Evolutionary conservation across 139 green algal genomes (phyloP).

Genomic region (Closterium sp.): DNA sequence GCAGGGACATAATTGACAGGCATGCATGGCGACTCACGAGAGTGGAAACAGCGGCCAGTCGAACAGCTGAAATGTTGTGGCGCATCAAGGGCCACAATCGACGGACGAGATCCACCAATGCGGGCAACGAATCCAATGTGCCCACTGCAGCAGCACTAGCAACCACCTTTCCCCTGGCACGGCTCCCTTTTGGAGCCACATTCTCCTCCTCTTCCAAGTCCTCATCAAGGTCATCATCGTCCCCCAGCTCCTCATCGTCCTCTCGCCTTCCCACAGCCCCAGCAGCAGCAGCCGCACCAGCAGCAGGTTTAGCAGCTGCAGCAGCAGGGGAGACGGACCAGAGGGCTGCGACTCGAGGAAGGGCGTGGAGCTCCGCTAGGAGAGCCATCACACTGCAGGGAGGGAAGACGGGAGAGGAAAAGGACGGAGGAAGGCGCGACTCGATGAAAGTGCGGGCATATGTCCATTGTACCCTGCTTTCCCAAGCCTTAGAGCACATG

Average conservation of each 20-base stretch:
- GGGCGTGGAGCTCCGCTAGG: conserved; percentile 68
- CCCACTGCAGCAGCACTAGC: neutral
- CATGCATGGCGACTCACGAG: conserved; percentile 18
- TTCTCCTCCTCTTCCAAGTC: neutral
- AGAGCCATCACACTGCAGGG: conserved; percentile 68
- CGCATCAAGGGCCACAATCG: conserved; percentile 78
- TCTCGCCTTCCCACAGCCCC: neutral
- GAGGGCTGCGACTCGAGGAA: neutral
- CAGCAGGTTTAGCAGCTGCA: neutral
- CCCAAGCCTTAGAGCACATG: too few species aligned
- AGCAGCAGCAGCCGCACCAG: neutral
- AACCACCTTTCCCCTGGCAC: neutral
- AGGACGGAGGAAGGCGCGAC: too few species aligned
- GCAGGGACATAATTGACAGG: neutral
- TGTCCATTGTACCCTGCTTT: too few species aligned
- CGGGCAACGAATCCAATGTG: neutral
- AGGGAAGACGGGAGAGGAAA: too few species aligned
- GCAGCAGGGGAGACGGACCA: neutral
- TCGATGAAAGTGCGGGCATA: too few species aligned
- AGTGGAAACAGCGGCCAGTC: conserved; percentile 61
- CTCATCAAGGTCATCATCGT: neutral
- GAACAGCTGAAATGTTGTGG: conserved; percentile 75
- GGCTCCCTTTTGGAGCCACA: neutral
- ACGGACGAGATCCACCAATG: conserved; percentile 54
- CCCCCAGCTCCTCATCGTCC: neutral